Evolutionary conservation across 139 green algal genomes (phyloP), one percentile per base, ranked within the genome.

Genomic region (Volvox africanus): DNA sequence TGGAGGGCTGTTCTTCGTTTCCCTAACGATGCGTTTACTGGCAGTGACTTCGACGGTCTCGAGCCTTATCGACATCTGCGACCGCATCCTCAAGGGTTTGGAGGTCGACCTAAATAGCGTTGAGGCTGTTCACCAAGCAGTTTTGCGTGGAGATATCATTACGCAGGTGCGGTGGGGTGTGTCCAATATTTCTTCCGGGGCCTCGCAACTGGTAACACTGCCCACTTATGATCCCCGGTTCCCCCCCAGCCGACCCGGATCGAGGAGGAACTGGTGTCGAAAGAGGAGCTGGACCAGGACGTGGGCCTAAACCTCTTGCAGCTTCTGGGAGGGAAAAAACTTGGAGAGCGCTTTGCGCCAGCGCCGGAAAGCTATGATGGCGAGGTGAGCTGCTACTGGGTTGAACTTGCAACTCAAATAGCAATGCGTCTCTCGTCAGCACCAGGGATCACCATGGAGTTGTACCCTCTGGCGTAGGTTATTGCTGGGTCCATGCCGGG

Each of bases 231-330:
- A 55, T 9, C 44, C 30, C 12, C n/a, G 16, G 68, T 35, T 1
- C 71, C n/a, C 65, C 82, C 28, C 19, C 83, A 93, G 90, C 83
- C 90, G 20, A 88, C 90, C 19, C 86, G 86, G 13, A 91, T 93
- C 26, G 79, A 82, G 75, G 91, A 93, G 69, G 86, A 93, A 73
- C 91, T 93, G 80, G 78, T 93, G 36, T 82, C 55, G 0, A 93
- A 93, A 44, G 91, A 93, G 86, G 91, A 93, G 85, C 80, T 93
- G 69, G 91, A 93, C 86, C 86, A 89, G 80, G 91, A 93, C 69
- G 91, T 93, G 69, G 91, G 91, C 12, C 80, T 93, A 35, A 93
- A 91, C 86, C 91, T 93, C 69, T 71, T 93, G 86, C 91, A 93
- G 86, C 86, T 93, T 12, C 44, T 91, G 90, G 90, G 90, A 17